Evolutionary conservation across 2,329 filamentous ascomycete species (phyloP).

Genomic region (Verticillium nubilum): DNA sequence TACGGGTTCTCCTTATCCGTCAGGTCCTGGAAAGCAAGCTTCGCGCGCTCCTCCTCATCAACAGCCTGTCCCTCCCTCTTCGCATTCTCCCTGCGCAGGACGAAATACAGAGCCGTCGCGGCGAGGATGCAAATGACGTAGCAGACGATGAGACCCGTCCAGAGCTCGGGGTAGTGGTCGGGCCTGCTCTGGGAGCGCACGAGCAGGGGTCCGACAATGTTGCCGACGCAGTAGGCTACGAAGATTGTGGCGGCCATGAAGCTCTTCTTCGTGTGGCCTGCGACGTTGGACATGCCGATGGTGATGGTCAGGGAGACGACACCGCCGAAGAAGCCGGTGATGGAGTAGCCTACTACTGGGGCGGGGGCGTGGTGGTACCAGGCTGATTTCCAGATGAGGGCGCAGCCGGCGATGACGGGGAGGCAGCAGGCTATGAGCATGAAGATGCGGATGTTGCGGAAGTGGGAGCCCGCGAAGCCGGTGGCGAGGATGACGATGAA

Average conservation of each 20-base stretch:
- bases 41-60: slow-evolving; percentile 57
- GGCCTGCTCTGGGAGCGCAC: slow-evolving; percentile 60
- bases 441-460: slow-evolving; percentile 58
- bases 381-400: slow-evolving; percentile 65
- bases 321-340: slow-evolving; percentile 68
- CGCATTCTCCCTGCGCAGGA: slow-evolving; percentile 55
- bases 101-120: slow-evolving; percentile 48
- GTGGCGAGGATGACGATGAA: slow-evolving; percentile 60
- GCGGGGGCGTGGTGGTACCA: slow-evolving; percentile 61
- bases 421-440: slow-evolving; percentile 63
- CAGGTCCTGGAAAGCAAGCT: slow-evolving; percentile 61
- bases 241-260: slow-evolving; percentile 71
- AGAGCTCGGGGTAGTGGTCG: slow-evolving; percentile 65
- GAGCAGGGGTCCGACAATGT: slow-evolving; percentile 70
- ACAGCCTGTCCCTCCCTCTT: slow-evolving; percentile 39
- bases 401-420: slow-evolving; percentile 69
- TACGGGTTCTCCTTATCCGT: slow-evolving; percentile 65
- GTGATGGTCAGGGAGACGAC: slow-evolving; percentile 57
- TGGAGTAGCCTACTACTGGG: slow-evolving; percentile 65
- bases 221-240: slow-evolving; percentile 69
- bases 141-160: slow-evolving; percentile 61
- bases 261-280: slow-evolving; percentile 72
- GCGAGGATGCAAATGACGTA: slow-evolving; percentile 64
- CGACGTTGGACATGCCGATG: slow-evolving; percentile 59
- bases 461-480: slow-evolving; percentile 56